Evolutionary conservation across 2,329 filamentous ascomycete species (phyloP).

Genomic region (Neonectria coccinea): DNA sequence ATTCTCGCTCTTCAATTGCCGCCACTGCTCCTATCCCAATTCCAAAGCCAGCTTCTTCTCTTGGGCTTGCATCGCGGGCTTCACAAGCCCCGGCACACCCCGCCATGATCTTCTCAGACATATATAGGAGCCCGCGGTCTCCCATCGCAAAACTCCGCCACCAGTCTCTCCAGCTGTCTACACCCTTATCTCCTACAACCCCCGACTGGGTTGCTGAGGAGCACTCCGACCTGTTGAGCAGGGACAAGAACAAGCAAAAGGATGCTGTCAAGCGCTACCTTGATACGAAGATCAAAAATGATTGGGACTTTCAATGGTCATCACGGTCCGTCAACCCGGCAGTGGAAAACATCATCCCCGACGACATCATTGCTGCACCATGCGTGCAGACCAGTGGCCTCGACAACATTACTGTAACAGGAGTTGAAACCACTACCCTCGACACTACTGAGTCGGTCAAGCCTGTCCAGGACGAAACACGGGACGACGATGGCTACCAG

Average conservation of each 20-base stretch:
- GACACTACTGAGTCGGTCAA: slow-evolving; percentile 29
- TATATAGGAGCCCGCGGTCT: slow-evolving; percentile 67
- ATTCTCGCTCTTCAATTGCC: slow-evolving; percentile 39
- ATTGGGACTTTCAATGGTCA: slow-evolving; percentile 72
- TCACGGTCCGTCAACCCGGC: slow-evolving; percentile 42
- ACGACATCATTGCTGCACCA: slow-evolving; percentile 21
- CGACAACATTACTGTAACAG: slow-evolving; percentile 18
- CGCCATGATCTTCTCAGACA: slow-evolving; percentile 69
- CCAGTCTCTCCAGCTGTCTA: slow-evolving; percentile 47
- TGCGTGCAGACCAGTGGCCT: slow-evolving; percentile 11
- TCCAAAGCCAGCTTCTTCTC: slow-evolving; percentile 22
- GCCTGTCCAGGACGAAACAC: slow-evolving; percentile 47
- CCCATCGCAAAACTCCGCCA: slow-evolving; percentile 65
- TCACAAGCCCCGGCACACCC: slow-evolving; percentile 33
- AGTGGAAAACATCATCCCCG: slow-evolving; percentile 18
- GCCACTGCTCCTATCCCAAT: slow-evolving; percentile 35
- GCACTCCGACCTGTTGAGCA: slow-evolving; percentile 70
- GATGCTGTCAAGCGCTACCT: slow-evolving; percentile 70
- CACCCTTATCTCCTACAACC: slow-evolving; percentile 45
- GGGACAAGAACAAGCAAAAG: slow-evolving; percentile 72
- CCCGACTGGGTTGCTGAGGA: slow-evolving; percentile 60
- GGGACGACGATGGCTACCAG: slow-evolving; percentile 52
- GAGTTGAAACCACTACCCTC: slow-evolving; percentile 7
- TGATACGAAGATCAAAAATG: slow-evolving; percentile 64
- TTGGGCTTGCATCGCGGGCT: slow-evolving; percentile 34